Percentiles rank a stretch among this genome's conserved stretches.
phyloP scores from a whole-genome alignment of 2,329 filamentous ascomycete genomes.

The Stachybotrys chartarum region DNA sequence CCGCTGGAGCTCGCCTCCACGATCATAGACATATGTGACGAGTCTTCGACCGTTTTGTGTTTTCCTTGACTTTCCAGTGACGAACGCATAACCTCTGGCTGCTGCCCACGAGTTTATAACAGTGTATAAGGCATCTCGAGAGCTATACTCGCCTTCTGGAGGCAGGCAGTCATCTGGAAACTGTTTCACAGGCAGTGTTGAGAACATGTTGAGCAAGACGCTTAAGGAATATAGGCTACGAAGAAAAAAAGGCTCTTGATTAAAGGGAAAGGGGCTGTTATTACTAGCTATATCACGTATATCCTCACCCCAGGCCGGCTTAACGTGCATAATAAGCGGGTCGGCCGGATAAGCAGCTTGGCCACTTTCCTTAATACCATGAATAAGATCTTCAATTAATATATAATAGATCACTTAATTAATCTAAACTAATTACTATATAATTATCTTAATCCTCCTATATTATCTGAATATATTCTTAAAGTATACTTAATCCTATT shows the following conservation, averaged over 20 bases:
- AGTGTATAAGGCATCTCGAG: background rate
- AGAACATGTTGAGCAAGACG: slow-evolving; percentile 1
- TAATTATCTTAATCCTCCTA: too few relatives aligned
- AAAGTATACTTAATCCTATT: too few relatives aligned
- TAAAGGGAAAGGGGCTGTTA: slow-evolving; percentile 1
- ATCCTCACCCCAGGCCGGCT: background rate
- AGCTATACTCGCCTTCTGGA: slow-evolving; percentile 1
- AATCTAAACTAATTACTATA: too few relatives aligned
- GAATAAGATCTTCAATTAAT: too few relatives aligned
- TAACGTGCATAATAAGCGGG: too few relatives aligned
- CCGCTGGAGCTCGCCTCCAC: background rate
- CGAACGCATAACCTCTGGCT: background rate
- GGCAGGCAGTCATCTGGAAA: slow-evolving; percentile 3
- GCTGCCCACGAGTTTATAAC: background rate
- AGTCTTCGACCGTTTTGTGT: background rate
- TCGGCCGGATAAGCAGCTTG: too few relatives aligned
- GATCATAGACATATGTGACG: background rate
- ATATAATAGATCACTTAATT: too few relatives aligned
- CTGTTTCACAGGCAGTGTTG: slow-evolving; percentile 1
- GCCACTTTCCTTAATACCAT: too few relatives aligned
- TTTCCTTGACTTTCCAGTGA: background rate
- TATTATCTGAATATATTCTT: too few relatives aligned
- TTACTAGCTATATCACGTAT: slow-evolving; percentile 1
- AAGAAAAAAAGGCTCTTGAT: slow-evolving; percentile 1
- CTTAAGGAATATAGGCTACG: background rate